Evolutionary conservation across 345 rosid species (phyloP), one percentile per base, ranked within the genome.

Genomic region (Hibiscus mutabilis): DNA sequence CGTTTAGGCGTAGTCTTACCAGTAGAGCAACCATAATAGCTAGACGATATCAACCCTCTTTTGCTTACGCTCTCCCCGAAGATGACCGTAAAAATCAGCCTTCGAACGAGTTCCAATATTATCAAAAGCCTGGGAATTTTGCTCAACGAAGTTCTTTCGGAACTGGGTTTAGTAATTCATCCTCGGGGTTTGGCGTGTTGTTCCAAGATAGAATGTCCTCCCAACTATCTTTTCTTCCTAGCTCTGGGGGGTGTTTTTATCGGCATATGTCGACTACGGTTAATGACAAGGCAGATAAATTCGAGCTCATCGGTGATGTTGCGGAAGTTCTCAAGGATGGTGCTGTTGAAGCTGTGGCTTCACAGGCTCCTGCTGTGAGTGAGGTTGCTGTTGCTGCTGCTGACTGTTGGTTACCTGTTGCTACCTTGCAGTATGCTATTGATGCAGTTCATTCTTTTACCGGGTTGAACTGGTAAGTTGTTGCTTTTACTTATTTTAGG

Each of bases 331-430:
- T 91, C 6, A 81, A 76, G 2, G 88, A 86, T n/a, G 60, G 85
- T 6, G 62, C 90, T 7, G 70, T 79, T 46, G 86, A 86, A 57
- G 86, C 81, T 59, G 82, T 73, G 53, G 81, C 85, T 51, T 68
- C 87, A 51, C 89, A 84, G 75, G 83, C 79, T 31, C 83, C 83
- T 58, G 82, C 85, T 6, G 84, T 78, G 25, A 89, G 78, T 76
- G 96, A 91, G 78, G 97, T 91, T 73, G 81, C 93, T 13, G 9
- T 82, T 72, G 96, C 96, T 21, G 90, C 93, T 78, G 83, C 81
- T 4, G 97, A 88, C 77, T 85, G 87, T 53, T 88, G 79, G 81
- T 78, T 79, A 8, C 93, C 93, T 24, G 82, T 91, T 2, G 83
- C 82, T 12, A 81, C 77, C 21, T 85, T 91, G 85, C 97, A 91